Evolutionary conservation across 306 rosid species (phyloP).

Genomic region (Cicer pinnatifidum): DNA sequence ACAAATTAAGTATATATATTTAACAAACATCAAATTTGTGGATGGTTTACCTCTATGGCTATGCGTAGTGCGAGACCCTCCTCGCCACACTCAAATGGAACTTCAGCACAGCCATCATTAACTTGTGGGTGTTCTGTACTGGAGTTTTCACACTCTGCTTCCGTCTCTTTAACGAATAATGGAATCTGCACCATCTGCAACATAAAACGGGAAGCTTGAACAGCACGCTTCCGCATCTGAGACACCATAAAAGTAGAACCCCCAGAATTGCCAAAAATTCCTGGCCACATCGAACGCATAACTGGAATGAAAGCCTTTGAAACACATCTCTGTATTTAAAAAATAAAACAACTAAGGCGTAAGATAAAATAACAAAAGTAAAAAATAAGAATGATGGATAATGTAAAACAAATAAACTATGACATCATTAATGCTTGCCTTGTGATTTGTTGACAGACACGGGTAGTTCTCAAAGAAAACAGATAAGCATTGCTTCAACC

Average conservation of each 20-base stretch:
- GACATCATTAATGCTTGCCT: slow-evolving; percentile 56
- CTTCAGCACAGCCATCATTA: slow-evolving; percentile 52
- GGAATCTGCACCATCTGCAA: slow-evolving; percentile 93
- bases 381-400: neutral
- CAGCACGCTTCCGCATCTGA: slow-evolving; percentile 86
- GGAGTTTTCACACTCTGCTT: slow-evolving; percentile 54
- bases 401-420: slow-evolving; percentile 35
- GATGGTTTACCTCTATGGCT: slow-evolving; percentile 74
- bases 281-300: slow-evolving; percentile 96
- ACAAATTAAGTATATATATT: neutral
- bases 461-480: slow-evolving; percentile 97
- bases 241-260: slow-evolving; percentile 65
- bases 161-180: slow-evolving; percentile 59
- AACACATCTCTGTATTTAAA: slow-evolving; percentile 68
- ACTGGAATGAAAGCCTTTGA: slow-evolving; percentile 79
- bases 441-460: slow-evolving; percentile 73
- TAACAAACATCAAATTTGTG: slow-evolving; percentile 14
- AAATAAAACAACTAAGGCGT: slow-evolving; percentile 36
- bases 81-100: slow-evolving; percentile 77
- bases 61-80: slow-evolving; percentile 89
- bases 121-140: slow-evolving; percentile 54
- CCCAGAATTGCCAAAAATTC: slow-evolving; percentile 69
- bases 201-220: slow-evolving; percentile 95
- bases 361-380: neutral
- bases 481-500: slow-evolving; percentile 89